Evolutionary conservation across 768 basidiomycete genomes (phyloP), one percentile per base, ranked within the genome.

Genomic region (Sporobolomyces pararoseus): DNA sequence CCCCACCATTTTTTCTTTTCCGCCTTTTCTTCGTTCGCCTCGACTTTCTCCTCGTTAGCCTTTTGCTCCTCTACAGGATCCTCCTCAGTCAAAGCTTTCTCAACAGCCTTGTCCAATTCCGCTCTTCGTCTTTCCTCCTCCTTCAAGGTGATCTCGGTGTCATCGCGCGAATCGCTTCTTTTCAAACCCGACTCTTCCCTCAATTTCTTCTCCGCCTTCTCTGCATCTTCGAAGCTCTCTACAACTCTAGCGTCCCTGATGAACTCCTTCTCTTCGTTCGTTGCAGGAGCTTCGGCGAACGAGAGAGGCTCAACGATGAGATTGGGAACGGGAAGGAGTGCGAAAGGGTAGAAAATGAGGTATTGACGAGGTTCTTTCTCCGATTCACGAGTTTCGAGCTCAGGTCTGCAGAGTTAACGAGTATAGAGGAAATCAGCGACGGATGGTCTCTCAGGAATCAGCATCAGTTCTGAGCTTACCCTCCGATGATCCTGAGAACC

Each of bases 331-430:
- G 54, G 58, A 5, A 68, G 58, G 37, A 74, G 39, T 0, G 31
- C 23, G 68, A 74, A 68, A 0, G 72, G 72, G 63, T 74, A 67
- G 63, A 74, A 74, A 57, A 74, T 66, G 62, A 74, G 68, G 68
- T 39, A 65, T 19, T 51, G 42, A 0, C 50, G 61, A 37, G 68
- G 58, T 31, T 63, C 35, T 4, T 64, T 53, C 58, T 54, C 5
- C 1, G 52, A 47, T n/a, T 70, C 66, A 19, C 72, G 72, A 27
- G 65, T 66, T 35, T 74, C 68, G 62, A 74, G 62, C 19, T 74
- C 72, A 32, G 72, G 72, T 4, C 69, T 71, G 58, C 31, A 55
- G n/a, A n/a, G n/a, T n/a, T n/a, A n/a, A n/a, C n/a, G n/a, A n/a
- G n/a, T n/a, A n/a, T n/a, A n/a, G n/a, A n/a, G n/a, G n/a, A n/a